Evolutionary conservation across 306 rosid genomes (phyloP).

Genomic region (Potentilla sterilis): DNA sequence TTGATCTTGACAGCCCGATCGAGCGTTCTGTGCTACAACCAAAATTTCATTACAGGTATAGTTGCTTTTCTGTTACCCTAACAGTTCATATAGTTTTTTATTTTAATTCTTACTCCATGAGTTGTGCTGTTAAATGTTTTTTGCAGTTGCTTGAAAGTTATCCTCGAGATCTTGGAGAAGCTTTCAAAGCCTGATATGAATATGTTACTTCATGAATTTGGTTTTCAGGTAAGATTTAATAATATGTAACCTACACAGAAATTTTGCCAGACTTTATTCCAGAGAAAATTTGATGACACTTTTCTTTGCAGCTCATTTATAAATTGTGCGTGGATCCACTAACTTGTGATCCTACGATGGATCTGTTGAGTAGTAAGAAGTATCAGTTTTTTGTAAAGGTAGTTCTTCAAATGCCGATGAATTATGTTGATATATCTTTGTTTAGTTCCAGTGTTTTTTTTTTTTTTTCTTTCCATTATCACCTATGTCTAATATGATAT

Average conservation of each 20-base stretch:
- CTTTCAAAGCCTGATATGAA: conserved; percentile 79
- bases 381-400: conserved; percentile 88
- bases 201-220: conserved; percentile 83
- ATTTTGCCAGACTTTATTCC: neutral
- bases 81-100: neutral
- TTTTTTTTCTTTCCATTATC: conserved; percentile 3
- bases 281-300: neutral
- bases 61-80: conserved; percentile 17
- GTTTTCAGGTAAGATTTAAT: conserved; percentile 76
- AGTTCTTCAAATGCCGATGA: neutral
- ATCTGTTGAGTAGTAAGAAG: conserved; percentile 75
- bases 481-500: neutral
- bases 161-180: conserved; percentile 87
- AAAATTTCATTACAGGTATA: conserved; percentile 89
- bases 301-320: conserved; percentile 71
- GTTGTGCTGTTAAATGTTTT: conserved; percentile 25
- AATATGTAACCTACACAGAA: neutral
- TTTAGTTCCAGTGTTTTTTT: conserved; percentile 2
- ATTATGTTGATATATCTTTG: conserved; percentile 5
- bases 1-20: conserved; percentile 75
- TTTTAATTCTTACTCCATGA: conserved; percentile 16
- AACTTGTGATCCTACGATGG: conserved; percentile 70
- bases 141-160: conserved; percentile 91
- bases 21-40: conserved; percentile 86
- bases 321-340: conserved; percentile 80